Base-by-base conservation (phyloP, 257 asterid species). In the Plantago major region DNA sequence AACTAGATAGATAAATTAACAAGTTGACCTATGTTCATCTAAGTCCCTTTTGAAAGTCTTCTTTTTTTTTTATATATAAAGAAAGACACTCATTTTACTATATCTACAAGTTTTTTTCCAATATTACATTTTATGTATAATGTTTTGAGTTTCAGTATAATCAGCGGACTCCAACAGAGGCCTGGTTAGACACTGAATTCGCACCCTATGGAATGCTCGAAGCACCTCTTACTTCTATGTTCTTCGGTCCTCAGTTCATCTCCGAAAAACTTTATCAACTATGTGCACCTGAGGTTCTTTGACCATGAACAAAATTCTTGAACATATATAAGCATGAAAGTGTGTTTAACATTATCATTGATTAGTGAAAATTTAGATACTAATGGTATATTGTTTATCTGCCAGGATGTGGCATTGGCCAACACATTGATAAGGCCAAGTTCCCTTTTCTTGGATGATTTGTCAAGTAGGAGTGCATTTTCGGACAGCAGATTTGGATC, bases 361-460 rank as follows among this genome's bases (percentile, higher is more conserved):
- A 17, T 3, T 46, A 13, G 16, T n/a, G 3, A 46, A 46, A 46
- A 46, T 1, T n/a, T 48, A 7, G 26, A 22, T 7, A 48, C 7
- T 15, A 6, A 6, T 22, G 10, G 9, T 11, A 1, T 9, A 49
- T 14, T 51, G 15, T 46, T 43, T 30, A 16, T 48, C 26, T 56
- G 65, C 30, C 63, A 86, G 95, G 95, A 81, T 30, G 40, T 77
- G 65, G 74, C 74, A 28, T 64, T 86, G 72, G 90, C 68, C 48
- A 71, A 30, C 6, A 46, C 45, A 59, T 71, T 83, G 74, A 0
- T 68, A 38, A 81, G 95, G 77, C 71, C 82, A 44, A 55, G 68
- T 51, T 76, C 83, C 30, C 38, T 74, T 12, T 77, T 86, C 33
- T 0, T 15, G 0, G 79, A 66, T 18, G 84, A 79, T 47, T 52